Evolutionary conservation across 2,329 filamentous ascomycete species (phyloP).

Genomic region (Calycina marina): DNA sequence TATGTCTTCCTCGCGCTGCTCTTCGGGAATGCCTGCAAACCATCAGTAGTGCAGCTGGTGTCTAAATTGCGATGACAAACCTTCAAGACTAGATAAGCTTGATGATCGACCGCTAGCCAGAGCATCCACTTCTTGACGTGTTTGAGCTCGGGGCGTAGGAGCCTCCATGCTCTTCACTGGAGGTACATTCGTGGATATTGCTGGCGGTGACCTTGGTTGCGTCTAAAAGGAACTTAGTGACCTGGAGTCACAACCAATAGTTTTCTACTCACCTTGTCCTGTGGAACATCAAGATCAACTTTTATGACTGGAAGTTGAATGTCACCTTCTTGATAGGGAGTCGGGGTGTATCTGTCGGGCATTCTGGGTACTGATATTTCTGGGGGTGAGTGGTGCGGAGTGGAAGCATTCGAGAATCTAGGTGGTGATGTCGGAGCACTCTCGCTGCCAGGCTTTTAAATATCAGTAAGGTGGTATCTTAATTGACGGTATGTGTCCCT

Average conservation of each 20-base stretch:
- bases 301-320: constrained; percentile 5
- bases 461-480: constrained; percentile 1
- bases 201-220: constrained; percentile 37
- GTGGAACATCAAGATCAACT: constrained; percentile 12
- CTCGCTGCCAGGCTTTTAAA: constrained; percentile 1
- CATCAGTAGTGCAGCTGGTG: constrained; percentile 13
- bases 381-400: background rate
- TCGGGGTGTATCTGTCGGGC: constrained; percentile 20
- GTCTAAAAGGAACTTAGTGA: constrained; percentile 13
- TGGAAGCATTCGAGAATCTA: background rate
- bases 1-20: constrained; percentile 33
- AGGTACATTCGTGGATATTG: constrained; percentile 62
- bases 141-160: constrained; percentile 72
- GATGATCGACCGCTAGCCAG: constrained; percentile 38
- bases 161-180: constrained; percentile 47
- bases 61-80: constrained; percentile 30
- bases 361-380: constrained; percentile 4
- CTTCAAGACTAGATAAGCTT: constrained; percentile 62
- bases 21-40: constrained; percentile 24
- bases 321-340: constrained; percentile 16
- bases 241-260: background rate
- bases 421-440: background rate
- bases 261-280: constrained; percentile 16
- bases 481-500: constrained; percentile 17
- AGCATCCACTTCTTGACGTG: constrained; percentile 56